These are phyloP conservation scores for Rhododendron molle DNA, from an alignment of 148 eudicot genomes.

Conservation along the genomic window DNA sequence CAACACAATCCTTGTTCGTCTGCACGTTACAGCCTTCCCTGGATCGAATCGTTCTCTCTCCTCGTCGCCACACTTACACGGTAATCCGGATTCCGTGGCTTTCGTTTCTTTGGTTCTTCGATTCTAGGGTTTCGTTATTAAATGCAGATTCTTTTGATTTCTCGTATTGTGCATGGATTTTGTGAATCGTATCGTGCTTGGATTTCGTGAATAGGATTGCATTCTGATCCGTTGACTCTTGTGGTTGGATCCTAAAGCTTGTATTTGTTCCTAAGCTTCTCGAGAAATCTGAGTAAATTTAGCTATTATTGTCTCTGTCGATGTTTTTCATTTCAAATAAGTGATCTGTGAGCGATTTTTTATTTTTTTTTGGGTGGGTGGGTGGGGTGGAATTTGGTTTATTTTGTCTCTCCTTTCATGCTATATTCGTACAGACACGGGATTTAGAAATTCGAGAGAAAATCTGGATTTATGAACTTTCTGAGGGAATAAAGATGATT, in stretches of 20 bases:
- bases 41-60: constrained; percentile 15
- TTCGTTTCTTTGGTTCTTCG: constrained; percentile 5
- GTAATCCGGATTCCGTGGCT: not conserved
- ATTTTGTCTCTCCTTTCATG: not conserved
- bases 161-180: not conserved
- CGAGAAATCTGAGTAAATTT: not conserved
- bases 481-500: not conserved
- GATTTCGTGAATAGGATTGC: not conserved
- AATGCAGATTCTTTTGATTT: not conserved
- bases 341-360: not conserved
- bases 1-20: not conserved
- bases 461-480: not conserved
- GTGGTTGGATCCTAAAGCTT: not conserved
- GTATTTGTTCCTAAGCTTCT: not conserved
- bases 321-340: not conserved
- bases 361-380: no score
- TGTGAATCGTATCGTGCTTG: constrained; percentile 7
- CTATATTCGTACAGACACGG: no score
- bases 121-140: not conserved
- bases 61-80: not conserved
- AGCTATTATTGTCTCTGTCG: not conserved
- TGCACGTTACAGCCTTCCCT: not conserved
- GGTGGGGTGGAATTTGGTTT: not conserved
- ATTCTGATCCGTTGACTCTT: not conserved
- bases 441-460: not conserved